Evolutionary conservation across 345 rosid genomes (phyloP).

Genomic region (Erucastrum elatum): DNA sequence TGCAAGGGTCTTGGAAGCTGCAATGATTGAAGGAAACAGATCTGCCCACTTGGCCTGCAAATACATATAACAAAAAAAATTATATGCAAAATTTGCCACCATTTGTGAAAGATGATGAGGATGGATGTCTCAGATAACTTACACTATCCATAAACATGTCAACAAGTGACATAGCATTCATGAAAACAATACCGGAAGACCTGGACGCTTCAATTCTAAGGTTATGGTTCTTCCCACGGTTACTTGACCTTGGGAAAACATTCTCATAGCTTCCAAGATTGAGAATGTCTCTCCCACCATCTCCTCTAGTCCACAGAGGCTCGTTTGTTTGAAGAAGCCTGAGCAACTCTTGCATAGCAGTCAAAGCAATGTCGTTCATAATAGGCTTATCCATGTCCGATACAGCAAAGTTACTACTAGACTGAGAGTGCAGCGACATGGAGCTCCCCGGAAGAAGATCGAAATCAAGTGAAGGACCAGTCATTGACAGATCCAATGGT

Average conservation of each 20-base stretch:
- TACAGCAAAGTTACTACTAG: slow-evolving; percentile 36
- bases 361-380: slow-evolving; percentile 71
- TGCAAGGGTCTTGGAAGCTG: slow-evolving; percentile 73
- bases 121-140: slow-evolving; percentile 37
- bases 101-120: background rate
- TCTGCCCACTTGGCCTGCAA: slow-evolving; percentile 80
- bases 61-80: too few species aligned
- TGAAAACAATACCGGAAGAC: slow-evolving; percentile 82
- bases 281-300: slow-evolving; percentile 62
- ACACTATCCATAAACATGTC: slow-evolving; percentile 95
- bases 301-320: slow-evolving; percentile 71
- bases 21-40: slow-evolving; percentile 74
- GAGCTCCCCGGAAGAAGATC: slow-evolving; percentile 82
- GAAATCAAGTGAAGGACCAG: slow-evolving; percentile 77
- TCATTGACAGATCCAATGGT: slow-evolving; percentile 83
- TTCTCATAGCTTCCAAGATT: slow-evolving; percentile 66
- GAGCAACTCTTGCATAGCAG: slow-evolving; percentile 78
- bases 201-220: slow-evolving; percentile 74
- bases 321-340: slow-evolving; percentile 81
- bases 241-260: slow-evolving; percentile 63
- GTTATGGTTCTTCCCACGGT: slow-evolving; percentile 67
- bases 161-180: slow-evolving; percentile 77
- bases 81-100: too few species aligned
- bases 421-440: slow-evolving; percentile 13
- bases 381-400: slow-evolving; percentile 89